Percentiles rank a stretch among this genome's conserved stretches.
These are phyloP conservation scores for Dipodascopsis tothii DNA, from an alignment of 805 yeast species.

Conservation along the genomic window DNA sequence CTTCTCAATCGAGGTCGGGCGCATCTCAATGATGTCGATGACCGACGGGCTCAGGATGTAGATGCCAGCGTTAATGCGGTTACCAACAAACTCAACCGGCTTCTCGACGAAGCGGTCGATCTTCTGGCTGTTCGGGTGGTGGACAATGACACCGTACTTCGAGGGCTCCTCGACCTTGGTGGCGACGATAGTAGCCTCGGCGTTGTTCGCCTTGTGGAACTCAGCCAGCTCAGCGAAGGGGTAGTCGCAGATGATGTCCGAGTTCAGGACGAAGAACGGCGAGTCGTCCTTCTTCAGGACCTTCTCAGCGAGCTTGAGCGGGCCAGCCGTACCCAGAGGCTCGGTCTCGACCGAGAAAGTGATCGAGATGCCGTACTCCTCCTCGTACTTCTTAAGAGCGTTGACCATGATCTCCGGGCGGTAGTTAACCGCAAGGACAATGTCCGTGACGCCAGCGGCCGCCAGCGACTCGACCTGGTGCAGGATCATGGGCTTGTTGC, in stretches of 20 bases:
- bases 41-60: conserved; percentile 97
- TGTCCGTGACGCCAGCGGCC: conserved; percentile 96
- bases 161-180: conserved; percentile 99
- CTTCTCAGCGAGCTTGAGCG: conserved; percentile 91
- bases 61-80: conserved; percentile 98
- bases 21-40: conserved; percentile 90
- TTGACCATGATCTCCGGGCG: conserved; percentile 99
- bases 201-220: conserved; percentile 94
- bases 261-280: conserved; percentile 95
- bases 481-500: conserved; percentile 97
- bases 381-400: conserved; percentile 87
- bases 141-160: conserved; percentile 98
- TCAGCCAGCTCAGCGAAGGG: conserved; percentile 88
- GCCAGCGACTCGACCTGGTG: conserved; percentile 98
- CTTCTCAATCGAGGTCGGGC: conserved; percentile 98
- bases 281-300: conserved; percentile 88
- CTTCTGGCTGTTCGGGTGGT: conserved; percentile 88
- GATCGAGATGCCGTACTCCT: conserved; percentile 86
- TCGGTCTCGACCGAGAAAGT: conserved; percentile 98
- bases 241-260: conserved; percentile 97
- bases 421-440: conserved; percentile 97
- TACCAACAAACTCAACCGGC: conserved; percentile 98
- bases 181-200: conserved; percentile 96
- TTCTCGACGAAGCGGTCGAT: conserved; percentile 98
- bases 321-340: conserved; percentile 99